Conservation (phyloP, 179 eudicot genomes). For the Spinacia oleracea region DNA sequence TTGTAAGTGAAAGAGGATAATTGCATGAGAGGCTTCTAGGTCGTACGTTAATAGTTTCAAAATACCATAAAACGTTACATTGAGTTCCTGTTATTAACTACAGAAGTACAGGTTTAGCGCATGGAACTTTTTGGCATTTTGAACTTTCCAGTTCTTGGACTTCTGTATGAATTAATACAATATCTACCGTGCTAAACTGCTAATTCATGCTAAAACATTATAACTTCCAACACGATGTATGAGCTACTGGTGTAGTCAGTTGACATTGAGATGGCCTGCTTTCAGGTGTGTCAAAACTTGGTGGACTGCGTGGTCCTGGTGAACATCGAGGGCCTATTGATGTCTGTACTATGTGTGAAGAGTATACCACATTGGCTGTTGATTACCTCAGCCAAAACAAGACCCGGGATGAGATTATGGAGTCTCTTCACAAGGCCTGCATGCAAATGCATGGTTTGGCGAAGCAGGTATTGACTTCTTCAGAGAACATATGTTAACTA, state of each 20-base stretch:
- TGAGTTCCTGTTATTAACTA: neutral
- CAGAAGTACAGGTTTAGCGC: neutral
- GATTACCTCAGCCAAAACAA: constrained; percentile 61
- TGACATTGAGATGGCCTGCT: constrained; percentile 12
- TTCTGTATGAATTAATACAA: neutral
- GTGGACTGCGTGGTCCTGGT: no score
- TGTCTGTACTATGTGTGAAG: constrained; percentile 69
- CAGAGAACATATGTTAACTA: neutral
- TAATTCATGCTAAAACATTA: neutral
- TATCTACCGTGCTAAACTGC: no score
- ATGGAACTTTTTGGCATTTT: neutral
- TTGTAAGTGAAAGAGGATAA: neutral
- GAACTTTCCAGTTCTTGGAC: neutral
- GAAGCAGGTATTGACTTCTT: constrained; percentile 43
- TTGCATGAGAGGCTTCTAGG: neutral
- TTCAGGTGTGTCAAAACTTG: constrained; percentile 35
- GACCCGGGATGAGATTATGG: constrained; percentile 58
- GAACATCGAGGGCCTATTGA: no score
- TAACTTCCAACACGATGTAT: neutral
- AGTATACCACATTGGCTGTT: constrained; percentile 56
- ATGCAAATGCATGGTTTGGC: constrained; percentile 51
- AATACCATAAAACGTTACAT: neutral
- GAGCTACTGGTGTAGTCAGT: constrained; percentile 5
- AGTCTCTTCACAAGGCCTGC: constrained; percentile 63
- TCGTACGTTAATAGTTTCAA: neutral